phyloP scores from a whole-genome alignment of 768 basidiomycete genomes.

The Stropharia rugosoannulata region DNA sequence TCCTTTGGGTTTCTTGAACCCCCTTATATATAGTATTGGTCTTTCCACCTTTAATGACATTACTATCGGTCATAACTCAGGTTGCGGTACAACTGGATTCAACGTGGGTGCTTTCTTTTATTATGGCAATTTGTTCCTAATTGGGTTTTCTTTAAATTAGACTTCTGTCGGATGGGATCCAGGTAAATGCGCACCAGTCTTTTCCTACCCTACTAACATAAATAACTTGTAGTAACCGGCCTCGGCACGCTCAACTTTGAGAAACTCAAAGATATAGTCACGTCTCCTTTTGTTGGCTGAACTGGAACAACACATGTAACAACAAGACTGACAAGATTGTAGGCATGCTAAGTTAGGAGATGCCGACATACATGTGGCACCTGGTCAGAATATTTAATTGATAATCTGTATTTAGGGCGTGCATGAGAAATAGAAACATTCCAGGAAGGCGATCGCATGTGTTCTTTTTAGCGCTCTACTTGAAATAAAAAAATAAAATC shows the following conservation, averaged over 20 bases:
- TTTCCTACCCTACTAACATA: background rate
- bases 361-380: too few relatives aligned
- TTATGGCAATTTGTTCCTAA: slow-evolving; percentile 1
- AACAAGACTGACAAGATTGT: too few relatives aligned
- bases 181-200: slow-evolving; percentile 31
- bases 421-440: too few relatives aligned
- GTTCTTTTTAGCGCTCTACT: background rate
- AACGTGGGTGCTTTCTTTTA: slow-evolving; percentile 41
- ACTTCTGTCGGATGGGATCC: slow-evolving; percentile 58
- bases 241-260: slow-evolving; percentile 54
- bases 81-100: slow-evolving; percentile 66
- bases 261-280: slow-evolving; percentile 39
- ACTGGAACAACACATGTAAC: too few relatives aligned
- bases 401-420: too few relatives aligned
- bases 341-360: too few relatives aligned
- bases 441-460: background rate
- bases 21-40: slow-evolving; percentile 50
- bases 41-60: slow-evolving; percentile 53
- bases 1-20: slow-evolving; percentile 69
- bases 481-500: background rate
- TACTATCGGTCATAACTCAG: slow-evolving; percentile 52
- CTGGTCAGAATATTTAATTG: too few relatives aligned
- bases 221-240: slow-evolving; percentile 43
- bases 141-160: slow-evolving; percentile 1
- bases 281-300: slow-evolving; percentile 1